These are phyloP conservation scores for Colletotrichum melonis DNA, from an alignment of 2,329 filamentous ascomycete species.

Conservation along the genomic window DNA sequence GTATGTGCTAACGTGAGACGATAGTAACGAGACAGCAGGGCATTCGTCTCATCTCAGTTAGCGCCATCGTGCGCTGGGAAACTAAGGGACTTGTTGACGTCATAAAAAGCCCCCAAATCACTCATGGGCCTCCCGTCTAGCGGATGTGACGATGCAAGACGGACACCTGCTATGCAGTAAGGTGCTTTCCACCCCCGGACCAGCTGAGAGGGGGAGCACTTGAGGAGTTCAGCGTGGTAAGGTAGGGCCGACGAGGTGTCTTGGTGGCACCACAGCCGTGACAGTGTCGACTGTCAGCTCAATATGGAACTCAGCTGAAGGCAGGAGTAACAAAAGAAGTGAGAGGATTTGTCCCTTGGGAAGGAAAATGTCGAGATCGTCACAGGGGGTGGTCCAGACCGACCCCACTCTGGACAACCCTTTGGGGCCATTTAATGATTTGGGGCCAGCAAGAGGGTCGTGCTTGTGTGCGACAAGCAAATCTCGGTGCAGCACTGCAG, in stretches of 20 bases:
- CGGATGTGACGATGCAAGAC: slow-evolving; percentile 14
- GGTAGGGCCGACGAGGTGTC: not conserved
- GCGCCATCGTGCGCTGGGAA: slow-evolving; percentile 19
- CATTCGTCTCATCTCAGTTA: slow-evolving; percentile 26
- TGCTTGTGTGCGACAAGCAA: slow-evolving; percentile 5
- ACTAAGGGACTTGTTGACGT: slow-evolving; percentile 31
- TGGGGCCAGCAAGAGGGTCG: not conserved
- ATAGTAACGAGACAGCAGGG: not conserved
- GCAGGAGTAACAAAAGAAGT: not conserved
- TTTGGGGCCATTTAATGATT: slow-evolving; percentile 1
- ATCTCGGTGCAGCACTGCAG: not conserved
- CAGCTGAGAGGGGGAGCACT: not conserved
- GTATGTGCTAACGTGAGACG: not conserved
- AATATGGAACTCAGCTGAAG: not conserved
- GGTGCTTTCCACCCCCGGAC: not conserved
- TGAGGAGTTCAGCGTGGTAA: not conserved
- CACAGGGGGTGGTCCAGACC: slow-evolving; percentile 24
- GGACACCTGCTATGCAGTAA: not conserved
- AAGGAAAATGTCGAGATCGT: slow-evolving; percentile 24
- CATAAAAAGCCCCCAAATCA: slow-evolving; percentile 7
- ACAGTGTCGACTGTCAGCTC: not conserved
- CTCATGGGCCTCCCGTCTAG: slow-evolving; percentile 15
- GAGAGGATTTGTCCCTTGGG: slow-evolving; percentile 6
- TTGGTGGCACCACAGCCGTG: not conserved
- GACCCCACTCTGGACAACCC: slow-evolving; percentile 9